phyloP scores from a whole-genome alignment of 78 protist species.

The Goniomonas avonlea region DNA sequence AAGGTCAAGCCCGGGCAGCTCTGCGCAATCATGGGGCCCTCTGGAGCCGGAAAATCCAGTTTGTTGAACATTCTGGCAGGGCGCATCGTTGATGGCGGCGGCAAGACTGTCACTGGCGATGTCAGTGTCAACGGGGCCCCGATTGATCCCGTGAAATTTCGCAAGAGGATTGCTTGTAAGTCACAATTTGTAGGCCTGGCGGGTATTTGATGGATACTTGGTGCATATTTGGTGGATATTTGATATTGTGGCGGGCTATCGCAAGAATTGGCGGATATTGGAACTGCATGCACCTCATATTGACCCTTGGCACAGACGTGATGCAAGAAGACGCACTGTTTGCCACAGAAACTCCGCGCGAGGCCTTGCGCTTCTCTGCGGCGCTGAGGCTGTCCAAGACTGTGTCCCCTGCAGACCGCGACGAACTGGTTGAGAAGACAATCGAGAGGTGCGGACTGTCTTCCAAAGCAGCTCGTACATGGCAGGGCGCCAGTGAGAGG shows the following conservation, averaged over 20 bases:
- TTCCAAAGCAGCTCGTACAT: no score
- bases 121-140: background rate
- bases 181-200: no score
- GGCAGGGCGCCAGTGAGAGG: no score
- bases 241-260: no score
- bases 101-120: background rate
- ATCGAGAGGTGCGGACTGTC: no score
- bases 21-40: slow-evolving; percentile 26
- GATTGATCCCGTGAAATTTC: background rate
- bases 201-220: no score
- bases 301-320: no score
- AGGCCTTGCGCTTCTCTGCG: slow-evolving; percentile 20
- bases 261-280: no score
- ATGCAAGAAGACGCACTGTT: slow-evolving; percentile 7
- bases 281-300: no score
- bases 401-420: no score
- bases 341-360: slow-evolving; percentile 8
- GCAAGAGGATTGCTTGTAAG: slow-evolving; percentile 15
- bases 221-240: no score
- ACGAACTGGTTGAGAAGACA: no score
- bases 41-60: slow-evolving; percentile 30
- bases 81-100: background rate
- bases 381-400: slow-evolving; percentile 12
- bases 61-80: slow-evolving; percentile 7
- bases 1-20: background rate